Evolutionary conservation across 805 yeast species (phyloP).

Genomic region (Suhomyces sp.): DNA sequence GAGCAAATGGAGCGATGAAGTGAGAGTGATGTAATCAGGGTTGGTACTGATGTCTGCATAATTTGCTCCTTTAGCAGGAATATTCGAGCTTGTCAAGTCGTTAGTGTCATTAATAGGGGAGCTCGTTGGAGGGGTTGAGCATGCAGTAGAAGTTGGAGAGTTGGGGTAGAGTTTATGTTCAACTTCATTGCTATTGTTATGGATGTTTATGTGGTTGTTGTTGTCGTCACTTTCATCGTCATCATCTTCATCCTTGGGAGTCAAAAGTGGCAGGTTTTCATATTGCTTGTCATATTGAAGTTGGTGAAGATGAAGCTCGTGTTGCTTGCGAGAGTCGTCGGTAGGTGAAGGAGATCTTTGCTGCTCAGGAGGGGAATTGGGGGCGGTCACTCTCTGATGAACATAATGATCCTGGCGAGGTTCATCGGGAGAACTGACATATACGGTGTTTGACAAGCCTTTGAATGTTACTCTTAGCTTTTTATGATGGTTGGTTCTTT

Average conservation of each 20-base stretch:
- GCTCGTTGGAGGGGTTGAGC: slow-evolving; percentile 8
- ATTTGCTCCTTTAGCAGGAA: background rate
- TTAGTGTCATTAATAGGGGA: slow-evolving; percentile 8
- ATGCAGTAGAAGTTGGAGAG: slow-evolving; percentile 5
- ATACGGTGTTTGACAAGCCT: slow-evolving; percentile 6
- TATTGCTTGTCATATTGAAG: slow-evolving; percentile 19
- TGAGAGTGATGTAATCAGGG: slow-evolving; percentile 36
- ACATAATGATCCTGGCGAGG: slow-evolving; percentile 6
- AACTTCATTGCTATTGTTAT: slow-evolving; percentile 1
- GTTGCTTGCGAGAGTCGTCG: slow-evolving; percentile 20
- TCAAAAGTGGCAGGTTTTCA: slow-evolving; percentile 35
- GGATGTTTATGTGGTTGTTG: slow-evolving; percentile 7
- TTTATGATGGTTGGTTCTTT: slow-evolving; percentile 16
- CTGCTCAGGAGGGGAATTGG: slow-evolving; percentile 16
- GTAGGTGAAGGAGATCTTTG: slow-evolving; percentile 26
- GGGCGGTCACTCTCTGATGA: slow-evolving; percentile 4
- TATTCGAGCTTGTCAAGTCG: background rate
- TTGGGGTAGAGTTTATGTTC: background rate
- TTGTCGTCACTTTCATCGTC: slow-evolving; percentile 22
- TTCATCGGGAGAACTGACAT: slow-evolving; percentile 2
- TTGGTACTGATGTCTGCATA: slow-evolving; percentile 20
- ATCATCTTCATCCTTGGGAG: slow-evolving; percentile 43
- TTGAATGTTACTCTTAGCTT: slow-evolving; percentile 18
- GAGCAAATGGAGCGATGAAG: slow-evolving; percentile 31
- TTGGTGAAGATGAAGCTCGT: slow-evolving; percentile 11